A percentile compares a stretch with the other conserved stretches of the same genome.
Conservation (phyloP, 345 rosid genomes). For the Sisymbrium irio region DNA sequence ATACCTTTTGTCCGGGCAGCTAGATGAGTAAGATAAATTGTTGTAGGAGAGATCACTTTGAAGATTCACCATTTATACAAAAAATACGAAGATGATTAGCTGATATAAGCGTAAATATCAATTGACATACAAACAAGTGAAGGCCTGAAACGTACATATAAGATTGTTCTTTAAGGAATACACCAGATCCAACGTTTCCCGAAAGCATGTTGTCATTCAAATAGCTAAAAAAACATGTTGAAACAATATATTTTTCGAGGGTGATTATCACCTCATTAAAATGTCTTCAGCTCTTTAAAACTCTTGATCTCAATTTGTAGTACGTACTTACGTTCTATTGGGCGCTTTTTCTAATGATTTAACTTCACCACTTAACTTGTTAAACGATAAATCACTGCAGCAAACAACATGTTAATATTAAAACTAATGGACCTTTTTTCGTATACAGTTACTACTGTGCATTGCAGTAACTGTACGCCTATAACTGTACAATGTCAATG, state of each 20-base stretch:
- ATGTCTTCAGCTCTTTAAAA: neutral
- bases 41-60: conserved; percentile 28
- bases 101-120: neutral
- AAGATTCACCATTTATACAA: neutral
- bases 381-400: conserved; percentile 29
- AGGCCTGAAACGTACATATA: conserved; percentile 11
- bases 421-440: no score
- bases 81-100: neutral
- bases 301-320: no score
- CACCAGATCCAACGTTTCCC: conserved; percentile 4
- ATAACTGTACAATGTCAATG: no score
- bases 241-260: neutral
- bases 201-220: conserved; percentile 24
- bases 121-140: neutral
- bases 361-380: conserved; percentile 22
- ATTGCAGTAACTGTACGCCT: no score
- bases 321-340: neutral
- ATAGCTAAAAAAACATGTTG: conserved; percentile 12
- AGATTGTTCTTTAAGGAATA: neutral
- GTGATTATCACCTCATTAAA: neutral
- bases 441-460: no score
- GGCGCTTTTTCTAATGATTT: neutral
- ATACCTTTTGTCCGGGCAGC: conserved; percentile 5
- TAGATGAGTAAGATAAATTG: conserved; percentile 19
- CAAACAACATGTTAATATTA: no score